A percentile compares a stretch with the other conserved stretches of the same genome.
Evolutionary conservation across 1,139 yeast species (phyloP).

Genomic region (Candida sojae): DNA sequence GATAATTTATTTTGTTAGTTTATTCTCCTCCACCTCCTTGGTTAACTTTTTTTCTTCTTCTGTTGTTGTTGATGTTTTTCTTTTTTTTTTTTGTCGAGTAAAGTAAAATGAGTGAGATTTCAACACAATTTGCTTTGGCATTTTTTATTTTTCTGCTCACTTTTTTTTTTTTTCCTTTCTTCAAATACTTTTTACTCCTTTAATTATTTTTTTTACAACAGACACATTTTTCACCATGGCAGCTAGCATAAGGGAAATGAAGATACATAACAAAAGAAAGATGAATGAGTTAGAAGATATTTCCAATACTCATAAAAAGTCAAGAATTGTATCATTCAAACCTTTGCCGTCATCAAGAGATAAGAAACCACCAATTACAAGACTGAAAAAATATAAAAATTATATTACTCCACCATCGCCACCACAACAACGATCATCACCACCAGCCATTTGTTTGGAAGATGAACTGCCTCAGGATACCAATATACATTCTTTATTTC

Average conservation of each 20-base stretch:
- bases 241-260: constrained; percentile 26
- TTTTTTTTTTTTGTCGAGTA: neutral
- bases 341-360: constrained; percentile 3
- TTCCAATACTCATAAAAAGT: constrained; percentile 23
- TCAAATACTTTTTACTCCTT: no score
- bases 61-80: neutral
- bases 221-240: constrained; percentile 21
- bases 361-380: neutral
- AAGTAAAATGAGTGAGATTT: neutral
- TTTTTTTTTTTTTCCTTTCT: constrained; percentile 2
- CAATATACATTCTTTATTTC: constrained; percentile 5
- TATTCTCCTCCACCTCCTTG: neutral
- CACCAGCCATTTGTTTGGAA: constrained; percentile 15
- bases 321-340: constrained; percentile 4
- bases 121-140: neutral
- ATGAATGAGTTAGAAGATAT: constrained; percentile 36
- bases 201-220: constrained; percentile 6
- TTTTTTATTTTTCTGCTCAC: neutral
- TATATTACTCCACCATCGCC: constrained; percentile 12
- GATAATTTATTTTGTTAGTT: no score
- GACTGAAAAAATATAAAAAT: neutral
- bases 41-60: neutral
- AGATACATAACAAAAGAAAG: constrained; percentile 28
- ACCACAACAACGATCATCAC: constrained; percentile 24
- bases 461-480: constrained; percentile 1